Base-by-base conservation (phyloP, 805 yeast genomes). In the Teunomyces cretensis region DNA sequence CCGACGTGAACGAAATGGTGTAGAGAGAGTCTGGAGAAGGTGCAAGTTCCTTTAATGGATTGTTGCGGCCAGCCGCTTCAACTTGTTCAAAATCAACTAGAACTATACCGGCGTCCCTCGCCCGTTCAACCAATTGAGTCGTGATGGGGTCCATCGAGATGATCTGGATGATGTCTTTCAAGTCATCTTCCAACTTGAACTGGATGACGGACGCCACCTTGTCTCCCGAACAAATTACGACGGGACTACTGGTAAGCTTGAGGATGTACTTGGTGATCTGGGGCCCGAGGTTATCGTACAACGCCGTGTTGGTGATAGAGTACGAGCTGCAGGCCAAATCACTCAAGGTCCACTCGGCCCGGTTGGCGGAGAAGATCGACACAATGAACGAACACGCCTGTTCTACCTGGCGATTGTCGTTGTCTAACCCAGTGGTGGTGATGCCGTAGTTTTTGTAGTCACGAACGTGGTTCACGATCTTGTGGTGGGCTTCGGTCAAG, bases 1-100 rank as follows among this genome's bases (percentile, higher is more conserved):
- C 91, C 0, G 88, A 81, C 2, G 91, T 85, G 60, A 84, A 84
- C 6, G 84, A 79, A 39, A 85, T 77, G 13, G 90, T 82, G 58
- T 79, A 81, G 9, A 56, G 33, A 2, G 65, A 58, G 12, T 78
- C 74, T 1, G 82, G 77, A 1, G 61, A 65, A 19, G 88, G 86
- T 9, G 79, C 78, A 22, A 59, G 46, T 31, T 55, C 59, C 1
- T 33, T 61, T 56, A 47, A 61, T 55, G 33, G 74, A 65, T 41
- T 50, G 6, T 49, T 41, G 61, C 55, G 42, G 47, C 60, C 79
- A 54, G 48, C 70, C 48, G 27, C 58, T 53, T 56, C 72, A 54
- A 52, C 64, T 50, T 46, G 62, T 7, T 57, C 45, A 26, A 73
- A 58, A 48, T 72, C 75, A 33, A 57, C 48, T 37, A 69, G 41